Evolutionary conservation across 805 yeast genomes (phyloP).

Genomic region (Vanderwaltozyma tropicalis): DNA sequence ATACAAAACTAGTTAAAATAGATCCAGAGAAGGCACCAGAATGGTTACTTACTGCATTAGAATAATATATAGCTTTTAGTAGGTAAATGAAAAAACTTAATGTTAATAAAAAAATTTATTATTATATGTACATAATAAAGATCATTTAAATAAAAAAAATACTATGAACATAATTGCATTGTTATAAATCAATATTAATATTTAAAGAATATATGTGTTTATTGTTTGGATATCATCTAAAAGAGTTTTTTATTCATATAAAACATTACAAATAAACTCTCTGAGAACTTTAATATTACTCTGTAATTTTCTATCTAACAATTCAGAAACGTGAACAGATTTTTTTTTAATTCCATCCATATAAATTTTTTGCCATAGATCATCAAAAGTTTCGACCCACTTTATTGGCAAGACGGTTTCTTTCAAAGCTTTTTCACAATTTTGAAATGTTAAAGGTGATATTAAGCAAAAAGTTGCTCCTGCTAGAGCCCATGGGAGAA

Average conservation of each 20-base stretch:
- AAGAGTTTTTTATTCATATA: not conserved
- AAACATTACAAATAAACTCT: not conserved
- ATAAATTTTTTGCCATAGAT: constrained; percentile 1
- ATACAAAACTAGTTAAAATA: constrained; percentile 23
- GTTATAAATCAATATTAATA: too few species aligned
- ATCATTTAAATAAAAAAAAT: constrained; percentile 1
- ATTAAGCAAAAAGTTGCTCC: constrained; percentile 13
- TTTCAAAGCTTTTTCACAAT: constrained; percentile 8
- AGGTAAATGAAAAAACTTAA: too few species aligned
- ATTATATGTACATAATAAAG: too few species aligned
- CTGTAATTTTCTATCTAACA: not conserved
- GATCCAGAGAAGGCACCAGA: constrained; percentile 23
- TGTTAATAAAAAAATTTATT: too few species aligned
- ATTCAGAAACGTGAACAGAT: not conserved
- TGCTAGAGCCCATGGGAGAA: constrained; percentile 16
- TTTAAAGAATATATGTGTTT: too few species aligned
- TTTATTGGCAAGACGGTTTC: constrained; percentile 14
- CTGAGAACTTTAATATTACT: not conserved
- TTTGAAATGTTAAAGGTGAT: constrained; percentile 21
- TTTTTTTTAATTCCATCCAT: not conserved
- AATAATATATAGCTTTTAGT: too few species aligned
- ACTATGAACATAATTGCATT: too few species aligned
- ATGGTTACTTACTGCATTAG: constrained; percentile 24
- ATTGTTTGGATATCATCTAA: not conserved
- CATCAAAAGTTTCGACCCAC: constrained; percentile 6